Evolutionary conservation across 495 filamentous ascomycete species (phyloP).

Genomic region (Daldinia grandis): DNA sequence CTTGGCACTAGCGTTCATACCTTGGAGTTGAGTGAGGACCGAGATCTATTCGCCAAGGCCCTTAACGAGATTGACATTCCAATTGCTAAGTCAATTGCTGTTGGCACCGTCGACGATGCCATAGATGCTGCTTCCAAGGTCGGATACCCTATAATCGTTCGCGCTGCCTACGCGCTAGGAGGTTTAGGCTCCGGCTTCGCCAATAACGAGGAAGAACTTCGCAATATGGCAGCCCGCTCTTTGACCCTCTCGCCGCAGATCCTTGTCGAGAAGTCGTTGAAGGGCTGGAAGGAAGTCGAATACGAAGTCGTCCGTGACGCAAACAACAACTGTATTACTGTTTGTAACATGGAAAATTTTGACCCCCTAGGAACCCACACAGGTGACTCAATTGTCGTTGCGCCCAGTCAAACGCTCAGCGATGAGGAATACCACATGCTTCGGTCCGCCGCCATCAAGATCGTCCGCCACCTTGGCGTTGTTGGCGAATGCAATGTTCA

Average conservation of each 20-base stretch:
- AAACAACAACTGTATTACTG: constrained; percentile 96
- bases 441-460: constrained; percentile 93
- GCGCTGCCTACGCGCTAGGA: constrained; percentile 93
- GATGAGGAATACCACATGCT: constrained; percentile 99
- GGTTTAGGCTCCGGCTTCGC: constrained; percentile 98
- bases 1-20: constrained; percentile 95
- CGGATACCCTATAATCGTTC: constrained; percentile 97
- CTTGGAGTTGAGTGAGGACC: constrained; percentile 91
- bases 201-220: constrained; percentile 88
- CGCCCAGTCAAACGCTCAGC: constrained; percentile 92
- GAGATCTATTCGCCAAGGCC: constrained; percentile 94
- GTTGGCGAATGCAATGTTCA: constrained; percentile 99
- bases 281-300: constrained; percentile 99
- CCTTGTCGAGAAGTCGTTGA: constrained; percentile 97
- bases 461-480: constrained; percentile 93
- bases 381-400: constrained; percentile 96
- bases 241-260: constrained; percentile 97
- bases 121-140: constrained; percentile 83
- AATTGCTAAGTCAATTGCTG: constrained; percentile 94
- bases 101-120: constrained; percentile 88
- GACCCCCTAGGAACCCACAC: constrained; percentile 96
- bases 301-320: constrained; percentile 97
- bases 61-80: constrained; percentile 91
- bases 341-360: constrained; percentile 99
- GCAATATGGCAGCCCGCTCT: constrained; percentile 89